Base-by-base conservation (phyloP, 1,139 yeast genomes). In the Neolecta irregularis region DNA sequence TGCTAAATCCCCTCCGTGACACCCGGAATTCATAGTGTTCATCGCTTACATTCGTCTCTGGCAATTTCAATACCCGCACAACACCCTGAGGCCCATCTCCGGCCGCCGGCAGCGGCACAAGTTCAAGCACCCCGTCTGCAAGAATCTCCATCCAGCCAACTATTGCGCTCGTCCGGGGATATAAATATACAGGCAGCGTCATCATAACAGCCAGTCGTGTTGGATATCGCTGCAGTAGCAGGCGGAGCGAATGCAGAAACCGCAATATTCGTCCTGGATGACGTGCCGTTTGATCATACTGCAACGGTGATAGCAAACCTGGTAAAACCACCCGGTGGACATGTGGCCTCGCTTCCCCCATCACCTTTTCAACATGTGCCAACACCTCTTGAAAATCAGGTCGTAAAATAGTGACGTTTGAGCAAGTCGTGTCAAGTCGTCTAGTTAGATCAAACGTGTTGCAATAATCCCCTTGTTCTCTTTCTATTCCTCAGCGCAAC, bases 301-400 rank as follows among this genome's bases (percentile, higher is more conserved):
- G 52, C 13, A 79, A 72, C 1, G 98, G 98, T 46, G 78, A 78
- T 37, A 88, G 60, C 23, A 88, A 61, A 7, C 72, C 66, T 0
- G 98, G 96, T 2, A 83, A 54, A 0, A 77, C 67, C 2, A 88
- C 53, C 42, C 96, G 61, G 4, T 81, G 62, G 23, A 77, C 42
- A 7, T 44, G 44, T 1, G 45, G 33, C 3, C 48, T 35, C 9
- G 35, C 9, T n/a, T 34, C n/a, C 2, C 33, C 20, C 8, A 46
- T 36, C 5, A 22, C 28, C 7, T 25, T 5, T 8, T 34, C 33
- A 8, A 48, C 33, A 6, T 33, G 36, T 3, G 35, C 30, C 3
- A 41, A 25, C 21, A 45, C 32, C 9, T 40, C 45, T 6, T 40
- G 35, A 23, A 24, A 29, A 13, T 36, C 29, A n/a, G 33, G 30